Conservation (phyloP, 306 rosid species). For the Psophocarpus tetragonolobus region DNA sequence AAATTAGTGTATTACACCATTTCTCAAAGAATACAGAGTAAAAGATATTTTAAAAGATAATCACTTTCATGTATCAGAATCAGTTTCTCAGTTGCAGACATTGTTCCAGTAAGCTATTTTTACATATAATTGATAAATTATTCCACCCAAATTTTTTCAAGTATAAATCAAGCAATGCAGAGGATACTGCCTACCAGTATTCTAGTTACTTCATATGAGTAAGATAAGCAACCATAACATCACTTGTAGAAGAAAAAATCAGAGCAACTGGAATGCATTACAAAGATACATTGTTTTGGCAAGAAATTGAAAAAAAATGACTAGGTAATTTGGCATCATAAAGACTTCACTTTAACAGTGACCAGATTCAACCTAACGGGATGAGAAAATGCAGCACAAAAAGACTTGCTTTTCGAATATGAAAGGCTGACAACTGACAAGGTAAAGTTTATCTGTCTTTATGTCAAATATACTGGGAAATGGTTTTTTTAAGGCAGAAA, state of each 20-base stretch:
- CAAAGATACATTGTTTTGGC: not conserved
- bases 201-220: not conserved
- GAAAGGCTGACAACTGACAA: not conserved
- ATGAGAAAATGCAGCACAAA: not conserved
- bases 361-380: not conserved
- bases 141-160: not conserved
- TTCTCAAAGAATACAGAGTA: not conserved
- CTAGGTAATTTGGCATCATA: not conserved
- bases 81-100: not conserved
- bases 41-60: not conserved
- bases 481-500: not conserved
- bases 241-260: not conserved
- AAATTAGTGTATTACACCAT: not conserved
- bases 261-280: not conserved
- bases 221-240: constrained; percentile 26
- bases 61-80: not conserved
- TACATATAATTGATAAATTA: not conserved
- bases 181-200: not conserved
- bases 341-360: not conserved
- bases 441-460: not conserved
- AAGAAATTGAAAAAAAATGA: not conserved
- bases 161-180: not conserved
- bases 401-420: not conserved
- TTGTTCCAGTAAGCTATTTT: not conserved
- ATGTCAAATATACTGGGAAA: not conserved